Evolutionary conservation across 257 asterid species (phyloP).

Genomic region (Nicotiana paniculata): DNA sequence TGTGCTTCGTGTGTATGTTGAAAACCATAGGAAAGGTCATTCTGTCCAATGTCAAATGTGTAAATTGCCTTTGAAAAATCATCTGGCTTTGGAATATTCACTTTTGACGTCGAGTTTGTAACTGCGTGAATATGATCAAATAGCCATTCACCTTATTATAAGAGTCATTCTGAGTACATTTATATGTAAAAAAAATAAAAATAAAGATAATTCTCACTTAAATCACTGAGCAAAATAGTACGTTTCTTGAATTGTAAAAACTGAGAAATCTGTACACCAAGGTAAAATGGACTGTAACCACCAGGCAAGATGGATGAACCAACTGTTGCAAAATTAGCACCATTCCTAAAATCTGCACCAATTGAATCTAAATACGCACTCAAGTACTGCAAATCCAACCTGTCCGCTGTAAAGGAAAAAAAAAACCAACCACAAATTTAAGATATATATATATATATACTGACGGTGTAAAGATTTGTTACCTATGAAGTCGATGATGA

Average conservation of each 20-base stretch:
- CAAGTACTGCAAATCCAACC: constrained; percentile 19
- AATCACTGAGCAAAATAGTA: constrained; percentile 9
- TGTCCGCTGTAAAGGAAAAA: constrained; percentile 18
- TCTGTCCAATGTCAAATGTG: constrained; percentile 46
- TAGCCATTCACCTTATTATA: neutral
- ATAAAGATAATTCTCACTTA: neutral
- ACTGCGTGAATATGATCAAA: neutral
- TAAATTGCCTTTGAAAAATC: constrained; percentile 31
- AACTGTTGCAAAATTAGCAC: constrained; percentile 31
- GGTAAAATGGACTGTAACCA: constrained; percentile 36
- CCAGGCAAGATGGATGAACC: constrained; percentile 37
- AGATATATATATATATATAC: neutral
- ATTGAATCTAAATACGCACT: constrained; percentile 33
- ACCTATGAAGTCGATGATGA: constrained; percentile 31
- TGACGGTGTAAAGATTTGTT: neutral
- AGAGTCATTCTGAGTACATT: neutral
- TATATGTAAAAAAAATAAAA: neutral
- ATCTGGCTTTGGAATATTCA: constrained; percentile 17
- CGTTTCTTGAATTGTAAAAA: constrained; percentile 37
- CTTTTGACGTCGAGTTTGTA: constrained; percentile 8
- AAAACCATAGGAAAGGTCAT: constrained; percentile 33
- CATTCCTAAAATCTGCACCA: constrained; percentile 26
- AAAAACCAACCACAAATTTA: neutral
- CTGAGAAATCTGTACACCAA: constrained; percentile 33
- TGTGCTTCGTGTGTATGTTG: constrained; percentile 19